Conservation (phyloP, 75 land plant genomes). For the Adiantum capillusveneris region DNA sequence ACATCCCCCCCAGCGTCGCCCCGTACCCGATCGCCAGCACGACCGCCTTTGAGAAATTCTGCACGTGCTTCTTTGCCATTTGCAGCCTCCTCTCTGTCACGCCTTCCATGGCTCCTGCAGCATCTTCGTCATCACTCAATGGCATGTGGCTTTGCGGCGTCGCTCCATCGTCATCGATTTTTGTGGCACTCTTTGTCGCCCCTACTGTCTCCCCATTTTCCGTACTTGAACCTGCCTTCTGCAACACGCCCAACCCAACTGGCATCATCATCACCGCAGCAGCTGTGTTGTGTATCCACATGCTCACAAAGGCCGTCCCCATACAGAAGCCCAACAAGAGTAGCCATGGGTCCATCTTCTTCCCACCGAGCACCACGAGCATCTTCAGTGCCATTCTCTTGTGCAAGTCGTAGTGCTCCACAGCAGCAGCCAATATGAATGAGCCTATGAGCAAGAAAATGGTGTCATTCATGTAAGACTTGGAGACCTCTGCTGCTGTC, state of each 20-base stretch:
- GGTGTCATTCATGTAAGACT: conserved; percentile 72
- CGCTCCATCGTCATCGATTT: too few species aligned
- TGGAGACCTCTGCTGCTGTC: conserved; percentile 58
- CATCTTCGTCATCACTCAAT: too few species aligned
- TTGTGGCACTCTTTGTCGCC: neutral
- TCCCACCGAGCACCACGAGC: conserved; percentile 58
- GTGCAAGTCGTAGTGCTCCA: conserved; percentile 74
- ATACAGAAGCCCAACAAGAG: conserved; percentile 75
- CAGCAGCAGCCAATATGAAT: conserved; percentile 79
- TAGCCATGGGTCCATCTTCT: conserved; percentile 55
- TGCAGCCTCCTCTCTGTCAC: neutral
- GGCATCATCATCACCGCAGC: conserved; percentile 91
- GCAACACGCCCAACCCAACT: conserved; percentile 69
- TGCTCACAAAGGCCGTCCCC: conserved; percentile 78
- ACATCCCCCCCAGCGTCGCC: conserved; percentile 73
- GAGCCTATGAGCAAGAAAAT: conserved; percentile 71
- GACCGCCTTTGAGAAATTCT: conserved; percentile 52
- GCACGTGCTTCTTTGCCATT: conserved; percentile 2
- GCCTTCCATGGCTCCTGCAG: neutral
- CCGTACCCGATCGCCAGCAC: conserved; percentile 67
- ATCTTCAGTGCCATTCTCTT: conserved; percentile 67
- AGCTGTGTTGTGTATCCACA: conserved; percentile 94
- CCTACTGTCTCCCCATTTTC: neutral
- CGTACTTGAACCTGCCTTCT: conserved; percentile 14
- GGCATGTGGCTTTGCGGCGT: too few species aligned